These are phyloP conservation scores for Suillus alpinus DNA, from an alignment of 768 basidiomycete genomes.

Conservation along the genomic window DNA sequence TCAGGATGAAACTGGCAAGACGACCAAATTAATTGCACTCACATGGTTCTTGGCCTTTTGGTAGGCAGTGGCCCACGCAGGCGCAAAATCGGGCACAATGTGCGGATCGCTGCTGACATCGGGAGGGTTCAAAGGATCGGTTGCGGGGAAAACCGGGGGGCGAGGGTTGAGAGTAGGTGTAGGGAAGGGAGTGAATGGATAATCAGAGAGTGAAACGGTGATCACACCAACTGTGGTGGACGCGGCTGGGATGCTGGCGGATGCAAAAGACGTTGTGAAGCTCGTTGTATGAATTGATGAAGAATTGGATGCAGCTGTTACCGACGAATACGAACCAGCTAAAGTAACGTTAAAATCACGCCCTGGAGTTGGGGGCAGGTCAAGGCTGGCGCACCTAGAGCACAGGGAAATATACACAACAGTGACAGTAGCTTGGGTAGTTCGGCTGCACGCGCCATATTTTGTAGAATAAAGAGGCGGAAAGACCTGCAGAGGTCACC, in stretches of 20 bases:
- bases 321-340: too few relatives aligned
- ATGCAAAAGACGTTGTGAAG: too few relatives aligned
- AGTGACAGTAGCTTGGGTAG: background rate
- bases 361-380: too few relatives aligned
- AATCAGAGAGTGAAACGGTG: constrained; percentile 31
- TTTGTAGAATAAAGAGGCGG: too few relatives aligned
- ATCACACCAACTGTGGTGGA: constrained; percentile 16
- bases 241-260: too few relatives aligned
- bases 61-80: constrained; percentile 51
- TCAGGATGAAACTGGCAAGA: background rate
- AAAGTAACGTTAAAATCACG: too few relatives aligned
- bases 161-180: constrained; percentile 49
- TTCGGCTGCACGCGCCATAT: background rate
- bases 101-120: constrained; percentile 37
- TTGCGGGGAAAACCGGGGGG: constrained; percentile 46
- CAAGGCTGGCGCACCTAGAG: background rate
- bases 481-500: background rate
- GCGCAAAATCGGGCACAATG: constrained; percentile 37
- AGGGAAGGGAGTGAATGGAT: constrained; percentile 54
- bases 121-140: constrained; percentile 51
- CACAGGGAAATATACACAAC: background rate
- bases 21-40: constrained; percentile 10
- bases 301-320: too few relatives aligned
- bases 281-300: too few relatives aligned
- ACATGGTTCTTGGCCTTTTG: constrained; percentile 52